Evolutionary conservation across 2,329 filamentous ascomycete genomes (phyloP).

Genomic region (Fusarium aywerte): DNA sequence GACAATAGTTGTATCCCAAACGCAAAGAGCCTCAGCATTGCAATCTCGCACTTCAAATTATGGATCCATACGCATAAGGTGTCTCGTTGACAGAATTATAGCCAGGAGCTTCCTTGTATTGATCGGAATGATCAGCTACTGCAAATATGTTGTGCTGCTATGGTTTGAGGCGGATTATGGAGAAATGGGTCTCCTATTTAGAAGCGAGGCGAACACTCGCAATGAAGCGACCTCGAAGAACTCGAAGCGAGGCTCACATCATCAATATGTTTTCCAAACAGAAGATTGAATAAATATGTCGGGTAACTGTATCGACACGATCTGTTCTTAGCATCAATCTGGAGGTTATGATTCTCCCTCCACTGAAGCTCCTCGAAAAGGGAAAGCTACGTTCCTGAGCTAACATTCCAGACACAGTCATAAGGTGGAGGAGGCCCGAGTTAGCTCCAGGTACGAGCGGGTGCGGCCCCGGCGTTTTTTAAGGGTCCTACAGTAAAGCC

Average conservation of each 20-base stretch:
- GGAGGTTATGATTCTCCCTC: neutral
- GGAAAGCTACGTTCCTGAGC: slow-evolving; percentile 25
- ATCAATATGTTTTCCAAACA: neutral
- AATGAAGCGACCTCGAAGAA: neutral
- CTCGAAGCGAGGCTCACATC: neutral
- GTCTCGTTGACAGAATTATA: neutral
- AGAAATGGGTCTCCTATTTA: neutral
- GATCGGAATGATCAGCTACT: neutral
- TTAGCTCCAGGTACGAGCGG: slow-evolving; percentile 30
- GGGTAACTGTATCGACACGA: neutral
- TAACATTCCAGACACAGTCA: slow-evolving; percentile 19
- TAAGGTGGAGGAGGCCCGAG: slow-evolving; percentile 13
- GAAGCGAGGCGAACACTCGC: neutral
- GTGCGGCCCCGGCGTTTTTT: slow-evolving; percentile 14
- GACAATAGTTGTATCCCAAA: neutral
- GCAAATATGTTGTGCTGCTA: neutral
- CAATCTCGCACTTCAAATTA: neutral
- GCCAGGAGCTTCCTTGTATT: neutral
- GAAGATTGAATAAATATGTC: neutral
- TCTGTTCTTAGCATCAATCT: slow-evolving; percentile 3
- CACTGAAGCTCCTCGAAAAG: neutral
- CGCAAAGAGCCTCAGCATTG: neutral
- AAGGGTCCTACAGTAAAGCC: slow-evolving; percentile 16
- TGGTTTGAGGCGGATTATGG: neutral
- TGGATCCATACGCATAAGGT: neutral